Base-by-base conservation (phyloP, 345 rosid species). In the Salix koriyanagi region DNA sequence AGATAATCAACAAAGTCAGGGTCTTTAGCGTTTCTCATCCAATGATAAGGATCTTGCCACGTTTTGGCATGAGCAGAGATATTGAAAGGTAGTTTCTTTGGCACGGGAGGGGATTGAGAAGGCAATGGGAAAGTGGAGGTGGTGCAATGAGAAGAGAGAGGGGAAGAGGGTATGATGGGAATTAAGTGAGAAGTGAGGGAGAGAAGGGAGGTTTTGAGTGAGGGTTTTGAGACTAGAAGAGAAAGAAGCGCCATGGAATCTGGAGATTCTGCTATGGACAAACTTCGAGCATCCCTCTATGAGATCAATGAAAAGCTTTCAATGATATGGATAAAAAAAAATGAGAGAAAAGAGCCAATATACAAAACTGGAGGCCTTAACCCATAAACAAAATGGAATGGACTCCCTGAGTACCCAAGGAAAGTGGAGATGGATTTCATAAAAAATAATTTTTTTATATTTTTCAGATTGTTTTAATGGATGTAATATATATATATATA, bases 1-100 rank as follows among this genome's bases (percentile, higher is more conserved):
- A 92, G 88, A 85, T 86, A 81, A 46, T 85, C 46, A 41, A 80
- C 10, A 74, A 94, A 89, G 76, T 88, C 89, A 36, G 90, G 78
- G 79, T 90, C 89, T 18, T 71, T 52, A 21, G 87, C 86, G 74
- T 89, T 60, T 46, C 84, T 81, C 98, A 94, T 94, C 98, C 98
- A 94, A 75, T 74, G 88, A 86, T 84, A 91, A 11, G 92, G 97
- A 76, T 94, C 98, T 67, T 87, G 88, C 88, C 89, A 83, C 1
- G 92, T 85, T 67, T 74, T 75, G 7, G 92, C 94, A 66, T 89
- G 97, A 30, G 86, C 81, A 8, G 90, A 83, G 83, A 83, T 79
- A 0, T 84, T 36, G 83, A 85, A 86, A 10, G 94, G 93, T 37
- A 87, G 78, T 77, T 82, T 88, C 85, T 89, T 94, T 15, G 97